Base-by-base conservation (phyloP, 2,329 filamentous ascomycete genomes). In the Ustulina deusta region DNA sequence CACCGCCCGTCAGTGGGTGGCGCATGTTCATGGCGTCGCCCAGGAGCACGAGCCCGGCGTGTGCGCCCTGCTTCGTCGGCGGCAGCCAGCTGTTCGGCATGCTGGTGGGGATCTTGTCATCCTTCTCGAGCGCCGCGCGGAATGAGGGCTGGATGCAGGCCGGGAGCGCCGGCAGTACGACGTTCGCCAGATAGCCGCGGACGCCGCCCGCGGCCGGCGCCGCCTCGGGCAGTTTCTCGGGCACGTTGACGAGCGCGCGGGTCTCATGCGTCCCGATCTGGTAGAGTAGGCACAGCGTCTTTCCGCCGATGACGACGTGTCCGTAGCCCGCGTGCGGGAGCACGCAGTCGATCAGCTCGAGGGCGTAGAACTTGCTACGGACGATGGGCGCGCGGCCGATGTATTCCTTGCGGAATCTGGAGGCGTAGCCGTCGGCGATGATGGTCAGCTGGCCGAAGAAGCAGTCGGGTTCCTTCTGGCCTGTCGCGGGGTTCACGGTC, bases 1-100 rank as follows among this genome's bases (percentile, higher is more conserved):
- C 96, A 72, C 96, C 96, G 61, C 96, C 96, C 0, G 96, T 99
- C 13, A 99, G 86, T 1, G 96, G 96, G 81, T 99, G 96, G n/a
- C 96, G 92, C 96, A 99, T 99, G 83, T 99, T 99, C 86, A 97
- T 91, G 15, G 96, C 95, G 78, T 99, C 96, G 66, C 96, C 96
- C 9, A 98, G 86, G 40, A 99, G 84, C 56, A 97, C 85, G 68
- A 97, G 82, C 3, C 93, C 93, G 1, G 89, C 87, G 11, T 87
- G 86, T 51, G 85, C 87, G 77, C 92, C 91, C 68, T 91, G 92
- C 51, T 81, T 82, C 0, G 89, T 87, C 0, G 96, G 89, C 5
- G 96, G 94, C 2, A 99, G 88, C 85, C 92, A 99, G 69, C 91
- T 95, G 81, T 98, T 99, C 60, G 96, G 96, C 96, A 99, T 99